phyloP scores from a whole-genome alignment of 768 basidiomycete genomes.

The Mycena chlorophos region DNA sequence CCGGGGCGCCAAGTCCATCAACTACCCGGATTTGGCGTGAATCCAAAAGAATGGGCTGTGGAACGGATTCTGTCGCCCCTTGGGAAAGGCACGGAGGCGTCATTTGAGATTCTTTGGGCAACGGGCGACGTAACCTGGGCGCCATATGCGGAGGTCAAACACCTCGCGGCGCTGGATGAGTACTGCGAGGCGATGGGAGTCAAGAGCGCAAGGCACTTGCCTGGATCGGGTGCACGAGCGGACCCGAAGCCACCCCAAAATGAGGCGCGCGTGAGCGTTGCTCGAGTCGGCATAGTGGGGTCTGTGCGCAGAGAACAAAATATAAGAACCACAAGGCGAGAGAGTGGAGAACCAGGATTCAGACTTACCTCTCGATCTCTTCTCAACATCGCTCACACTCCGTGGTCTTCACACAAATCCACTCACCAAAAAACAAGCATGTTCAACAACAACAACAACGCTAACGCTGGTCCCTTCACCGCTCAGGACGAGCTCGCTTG shows the following conservation, averaged over 20 bases:
- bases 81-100: constrained; percentile 7
- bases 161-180: neutral
- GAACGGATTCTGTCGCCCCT: neutral
- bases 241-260: neutral
- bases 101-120: constrained; percentile 6
- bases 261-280: no score
- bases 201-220: neutral
- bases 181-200: constrained; percentile 3
- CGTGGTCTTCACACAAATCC: no score
- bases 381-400: no score
- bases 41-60: constrained; percentile 6
- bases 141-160: constrained; percentile 4
- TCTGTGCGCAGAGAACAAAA: no score
- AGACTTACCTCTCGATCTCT: no score
- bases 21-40: constrained; percentile 23
- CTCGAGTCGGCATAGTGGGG: no score
- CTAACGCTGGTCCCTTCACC: no score
- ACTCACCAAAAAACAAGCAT: no score
- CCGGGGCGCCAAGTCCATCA: constrained; percentile 23
- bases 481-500: no score
- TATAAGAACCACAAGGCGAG: no score
- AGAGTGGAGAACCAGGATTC: no score
- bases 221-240: neutral
- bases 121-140: constrained; percentile 9
- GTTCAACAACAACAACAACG: no score